Conservation (phyloP, 768 basidiomycete species). For the Hygrocybe coccinea region DNA sequence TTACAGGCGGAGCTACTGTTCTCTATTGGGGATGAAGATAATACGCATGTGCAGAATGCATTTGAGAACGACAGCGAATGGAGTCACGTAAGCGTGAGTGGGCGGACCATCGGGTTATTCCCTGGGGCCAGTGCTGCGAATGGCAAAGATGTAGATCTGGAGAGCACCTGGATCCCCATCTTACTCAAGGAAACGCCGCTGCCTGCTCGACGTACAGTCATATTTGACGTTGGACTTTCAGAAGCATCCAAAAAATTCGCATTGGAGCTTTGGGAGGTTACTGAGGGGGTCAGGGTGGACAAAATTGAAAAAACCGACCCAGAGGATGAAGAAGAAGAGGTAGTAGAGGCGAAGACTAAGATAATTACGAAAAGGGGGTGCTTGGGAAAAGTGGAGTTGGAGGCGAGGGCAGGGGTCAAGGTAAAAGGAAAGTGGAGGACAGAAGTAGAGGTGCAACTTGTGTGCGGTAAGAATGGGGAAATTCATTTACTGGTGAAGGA, state of each 20-base stretch:
- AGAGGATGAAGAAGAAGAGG: slow-evolving; percentile 45
- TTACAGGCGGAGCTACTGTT: slow-evolving; percentile 64
- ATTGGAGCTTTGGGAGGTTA: slow-evolving; percentile 75
- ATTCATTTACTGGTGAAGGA: slow-evolving; percentile 38
- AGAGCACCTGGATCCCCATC: slow-evolving; percentile 63
- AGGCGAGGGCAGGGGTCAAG: slow-evolving; percentile 54
- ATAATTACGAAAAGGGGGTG: no score
- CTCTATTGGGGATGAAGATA: slow-evolving; percentile 42
- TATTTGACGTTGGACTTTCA: slow-evolving; percentile 51
- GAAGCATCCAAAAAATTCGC: slow-evolving; percentile 46
- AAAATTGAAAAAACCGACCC: slow-evolving; percentile 46
- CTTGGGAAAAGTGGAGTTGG: slow-evolving; percentile 38
- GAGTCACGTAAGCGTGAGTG: slow-evolving; percentile 50
- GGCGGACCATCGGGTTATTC: slow-evolving; percentile 61
- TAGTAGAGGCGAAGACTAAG: slow-evolving; percentile 52
- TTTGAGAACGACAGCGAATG: slow-evolving; percentile 42
- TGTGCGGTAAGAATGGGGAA: slow-evolving; percentile 35
- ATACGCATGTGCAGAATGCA: slow-evolving; percentile 46
- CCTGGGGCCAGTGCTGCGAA: slow-evolving; percentile 39
- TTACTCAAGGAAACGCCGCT: slow-evolving; percentile 67
- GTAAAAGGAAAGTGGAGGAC: slow-evolving; percentile 51
- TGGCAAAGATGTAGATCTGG: slow-evolving; percentile 39
- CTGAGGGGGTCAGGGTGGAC: slow-evolving; percentile 61
- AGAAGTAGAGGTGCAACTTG: slow-evolving; percentile 43
- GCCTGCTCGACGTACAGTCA: slow-evolving; percentile 57